phyloP scores from a whole-genome alignment of 495 filamentous ascomycete genomes.

The Parathielavia appendiculata region DNA sequence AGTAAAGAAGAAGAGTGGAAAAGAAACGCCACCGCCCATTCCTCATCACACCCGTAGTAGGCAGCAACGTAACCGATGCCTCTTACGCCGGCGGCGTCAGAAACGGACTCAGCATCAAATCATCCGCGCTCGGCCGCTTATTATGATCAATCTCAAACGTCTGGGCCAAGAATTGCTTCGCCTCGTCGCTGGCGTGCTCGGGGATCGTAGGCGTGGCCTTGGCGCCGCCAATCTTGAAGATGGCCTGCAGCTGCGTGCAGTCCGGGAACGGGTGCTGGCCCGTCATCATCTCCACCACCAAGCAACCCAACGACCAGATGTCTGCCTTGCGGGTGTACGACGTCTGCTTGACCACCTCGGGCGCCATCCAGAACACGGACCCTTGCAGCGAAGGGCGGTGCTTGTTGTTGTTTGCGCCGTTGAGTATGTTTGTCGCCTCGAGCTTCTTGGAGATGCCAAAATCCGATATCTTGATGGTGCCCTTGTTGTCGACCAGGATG shows the following conservation, averaged over 20 bases:
- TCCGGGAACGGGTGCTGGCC: slow-evolving; percentile 95
- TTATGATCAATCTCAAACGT: slow-evolving; percentile 96
- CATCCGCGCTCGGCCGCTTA: slow-evolving; percentile 83
- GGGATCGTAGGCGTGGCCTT: slow-evolving; percentile 87
- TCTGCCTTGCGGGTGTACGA: slow-evolving; percentile 99
- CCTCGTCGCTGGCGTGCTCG: slow-evolving; percentile 77
- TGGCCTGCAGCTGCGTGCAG: slow-evolving; percentile 93
- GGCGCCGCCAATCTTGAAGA: slow-evolving; percentile 93
- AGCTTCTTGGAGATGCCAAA: slow-evolving; percentile 94
- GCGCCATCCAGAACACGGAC: slow-evolving; percentile 99
- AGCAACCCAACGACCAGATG: slow-evolving; percentile 95
- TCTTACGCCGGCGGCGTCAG: slow-evolving; percentile 48
- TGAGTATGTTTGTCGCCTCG: slow-evolving; percentile 44
- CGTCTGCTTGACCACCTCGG: slow-evolving; percentile 95
- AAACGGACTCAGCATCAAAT: slow-evolving; percentile 77
- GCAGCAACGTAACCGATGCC: neutral
- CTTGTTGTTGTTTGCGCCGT: slow-evolving; percentile 60
- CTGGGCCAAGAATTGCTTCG: slow-evolving; percentile 74
- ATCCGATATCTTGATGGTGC: slow-evolving; percentile 98
- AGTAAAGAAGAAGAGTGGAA: neutral
- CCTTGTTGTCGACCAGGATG: slow-evolving; percentile 98
- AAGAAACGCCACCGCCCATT: neutral
- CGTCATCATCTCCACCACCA: slow-evolving; percentile 99
- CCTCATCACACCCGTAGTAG: too few species aligned
- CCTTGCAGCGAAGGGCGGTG: slow-evolving; percentile 91